Evolutionary conservation across 768 basidiomycete genomes (phyloP), one percentile per base, ranked within the genome.

Genomic region (Pleurotus giganteus): DNA sequence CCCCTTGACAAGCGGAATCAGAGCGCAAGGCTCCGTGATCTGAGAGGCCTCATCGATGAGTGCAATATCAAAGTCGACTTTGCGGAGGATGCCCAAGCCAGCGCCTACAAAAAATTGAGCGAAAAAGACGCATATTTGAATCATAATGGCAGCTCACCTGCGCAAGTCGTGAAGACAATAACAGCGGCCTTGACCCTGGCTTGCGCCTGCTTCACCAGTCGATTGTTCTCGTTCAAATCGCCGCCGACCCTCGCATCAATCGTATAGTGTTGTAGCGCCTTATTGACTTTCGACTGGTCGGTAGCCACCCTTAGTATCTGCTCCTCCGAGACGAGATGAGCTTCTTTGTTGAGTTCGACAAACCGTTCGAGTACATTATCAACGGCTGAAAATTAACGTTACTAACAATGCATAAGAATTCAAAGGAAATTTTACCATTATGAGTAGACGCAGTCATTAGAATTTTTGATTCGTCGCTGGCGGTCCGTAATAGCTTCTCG

Each of bases 381-480:
- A 4, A 87, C 84, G 13, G 86, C 86, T 86, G n/a, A n/a, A n/a
- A n/a, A n/a, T n/a, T n/a, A n/a, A 21, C 27, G 17, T 36, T 37
- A 21, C n/a, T n/a, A n/a, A 37, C 19, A 34, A 37, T 6, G 26
- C 15, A 32, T 32, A 6, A 24, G 11, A 26, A n/a, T 23, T 8
- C 15, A 29, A 23, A 29, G 11, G 41, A 26, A 2, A 27, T 55
- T 58, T 57, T 60, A 81, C 85, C 85, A 55, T 86, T 87, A 59
- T 86, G 84, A 0, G 85, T 86, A 0, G 86, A 88, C 0, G 86
- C 85, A 0, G 85, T 84, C 84, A 87, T 85, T 24, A 87, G 69
- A 23, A 88, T 81, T 60, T 79, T 84, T 7, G 71, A 65, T 39
- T 57, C 61, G 44, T 64, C 61, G 58, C 57, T 55, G 64, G 60